phyloP scores from a whole-genome alignment of 768 basidiomycete genomes.

The Royoungia palumana region DNA sequence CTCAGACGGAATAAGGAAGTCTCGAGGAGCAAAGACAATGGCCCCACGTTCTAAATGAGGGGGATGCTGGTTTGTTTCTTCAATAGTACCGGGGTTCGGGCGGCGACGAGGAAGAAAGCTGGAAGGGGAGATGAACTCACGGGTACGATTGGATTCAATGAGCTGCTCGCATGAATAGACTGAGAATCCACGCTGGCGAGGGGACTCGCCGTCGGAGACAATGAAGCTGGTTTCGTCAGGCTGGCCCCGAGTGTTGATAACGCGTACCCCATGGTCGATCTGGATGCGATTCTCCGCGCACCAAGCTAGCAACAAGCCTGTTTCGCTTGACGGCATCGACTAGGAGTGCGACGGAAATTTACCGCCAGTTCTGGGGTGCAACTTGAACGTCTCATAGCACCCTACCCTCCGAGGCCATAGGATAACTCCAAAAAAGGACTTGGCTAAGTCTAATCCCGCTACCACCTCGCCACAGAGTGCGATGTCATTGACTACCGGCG shows the following conservation, averaged over 20 bases:
- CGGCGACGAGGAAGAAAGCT: not conserved
- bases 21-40: not conserved
- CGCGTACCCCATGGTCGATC: conserved; percentile 44
- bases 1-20: not conserved
- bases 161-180: conserved; percentile 23
- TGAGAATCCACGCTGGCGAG: conserved; percentile 15
- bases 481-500: too few species aligned
- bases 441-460: conserved; percentile 14
- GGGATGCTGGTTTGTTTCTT: not conserved
- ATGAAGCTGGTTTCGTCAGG: not conserved
- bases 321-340: conserved; percentile 20
- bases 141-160: conserved; percentile 22
- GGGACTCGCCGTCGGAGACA: conserved; percentile 6
- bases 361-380: conserved; percentile 1
- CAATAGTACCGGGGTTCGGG: not conserved
- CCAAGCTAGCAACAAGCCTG: conserved; percentile 42
- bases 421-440: conserved; percentile 24
- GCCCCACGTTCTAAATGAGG: conserved; percentile 3
- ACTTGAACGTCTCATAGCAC: conserved; percentile 1
- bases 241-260: conserved; percentile 21
- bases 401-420: conserved; percentile 14
- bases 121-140: conserved; percentile 19
- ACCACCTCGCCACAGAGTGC: too few species aligned
- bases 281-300: conserved; percentile 42
- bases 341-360: not conserved